phyloP scores from a whole-genome alignment of 257 asterid species.

The Catharanthus roseus region DNA sequence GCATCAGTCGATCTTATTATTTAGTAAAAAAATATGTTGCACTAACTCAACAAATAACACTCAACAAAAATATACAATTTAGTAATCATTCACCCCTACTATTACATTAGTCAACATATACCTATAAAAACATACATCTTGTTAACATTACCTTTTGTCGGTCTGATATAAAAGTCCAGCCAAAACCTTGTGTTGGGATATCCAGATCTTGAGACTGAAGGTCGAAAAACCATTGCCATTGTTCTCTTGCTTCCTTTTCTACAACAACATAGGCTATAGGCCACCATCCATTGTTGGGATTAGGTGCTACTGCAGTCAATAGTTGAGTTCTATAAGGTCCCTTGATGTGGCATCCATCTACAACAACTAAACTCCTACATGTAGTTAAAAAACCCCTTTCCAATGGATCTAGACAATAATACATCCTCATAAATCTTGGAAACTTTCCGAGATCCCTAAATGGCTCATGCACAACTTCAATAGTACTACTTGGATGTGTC shows the following conservation, averaged over 20 bases:
- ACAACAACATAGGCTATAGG: neutral
- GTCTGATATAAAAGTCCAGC: too few relatives aligned
- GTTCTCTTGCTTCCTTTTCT: neutral
- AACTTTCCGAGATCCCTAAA: neutral
- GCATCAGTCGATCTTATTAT: too few relatives aligned
- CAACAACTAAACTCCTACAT: neutral
- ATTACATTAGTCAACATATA: too few relatives aligned
- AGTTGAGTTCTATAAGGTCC: neutral
- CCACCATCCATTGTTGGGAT: too few relatives aligned
- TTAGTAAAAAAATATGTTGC: too few relatives aligned
- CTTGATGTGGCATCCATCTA: neutral
- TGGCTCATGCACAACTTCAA: neutral
- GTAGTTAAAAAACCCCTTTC: neutral
- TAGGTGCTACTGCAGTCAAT: neutral
- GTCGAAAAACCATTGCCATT: constrained; percentile 1
- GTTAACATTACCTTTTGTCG: neutral
- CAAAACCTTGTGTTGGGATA: neutral
- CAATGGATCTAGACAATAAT: neutral
- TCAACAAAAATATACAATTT: neutral
- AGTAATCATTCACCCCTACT: neutral
- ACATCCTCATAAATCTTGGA: neutral
- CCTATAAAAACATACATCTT: too few relatives aligned
- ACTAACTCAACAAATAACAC: too few relatives aligned
- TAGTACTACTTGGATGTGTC: neutral
- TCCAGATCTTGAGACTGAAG: neutral